Evolutionary conservation across 495 filamentous ascomycete species (phyloP).

Genomic region (Polyplosphaeria fusca): DNA sequence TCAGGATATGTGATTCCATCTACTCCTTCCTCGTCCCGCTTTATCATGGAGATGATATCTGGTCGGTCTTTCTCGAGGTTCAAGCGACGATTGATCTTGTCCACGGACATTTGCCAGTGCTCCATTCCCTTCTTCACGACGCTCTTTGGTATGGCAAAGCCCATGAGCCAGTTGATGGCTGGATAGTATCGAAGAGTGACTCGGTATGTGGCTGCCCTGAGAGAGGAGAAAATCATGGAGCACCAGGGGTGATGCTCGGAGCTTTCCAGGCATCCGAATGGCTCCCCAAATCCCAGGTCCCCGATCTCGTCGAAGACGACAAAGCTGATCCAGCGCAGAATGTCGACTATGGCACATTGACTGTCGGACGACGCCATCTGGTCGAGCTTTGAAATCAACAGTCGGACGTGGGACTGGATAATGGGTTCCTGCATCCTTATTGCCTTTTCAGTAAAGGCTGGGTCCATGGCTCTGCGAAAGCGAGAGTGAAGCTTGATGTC

Average conservation of each 20-base stretch:
- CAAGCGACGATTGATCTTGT: slow-evolving; percentile 31
- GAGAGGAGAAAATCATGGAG: slow-evolving; percentile 20
- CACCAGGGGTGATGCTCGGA: slow-evolving; percentile 21
- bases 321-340: slow-evolving; percentile 36
- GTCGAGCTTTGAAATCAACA: slow-evolving; percentile 28
- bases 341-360: slow-evolving; percentile 22
- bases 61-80: neutral
- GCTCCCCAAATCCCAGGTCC: slow-evolving; percentile 39
- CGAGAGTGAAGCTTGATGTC: slow-evolving; percentile 29
- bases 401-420: slow-evolving; percentile 29
- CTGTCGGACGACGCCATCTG: neutral
- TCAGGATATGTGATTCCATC: slow-evolving; percentile 28
- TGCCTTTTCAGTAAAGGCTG: slow-evolving; percentile 35
- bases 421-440: slow-evolving; percentile 34
- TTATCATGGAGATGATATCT: slow-evolving; percentile 33
- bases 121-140: slow-evolving; percentile 7
- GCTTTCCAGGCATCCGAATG: slow-evolving; percentile 33
- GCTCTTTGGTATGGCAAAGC: slow-evolving; percentile 20
- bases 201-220: slow-evolving; percentile 24
- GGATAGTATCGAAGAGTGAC: slow-evolving; percentile 18
- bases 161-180: slow-evolving; percentile 11
- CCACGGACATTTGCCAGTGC: slow-evolving; percentile 20
- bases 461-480: slow-evolving; percentile 26
- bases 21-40: slow-evolving; percentile 12
- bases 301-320: slow-evolving; percentile 7